A percentile compares a stretch with the other conserved stretches of the same genome.
Conservation (phyloP, 495 filamentous ascomycete species). For the Podospora appendiculata region DNA sequence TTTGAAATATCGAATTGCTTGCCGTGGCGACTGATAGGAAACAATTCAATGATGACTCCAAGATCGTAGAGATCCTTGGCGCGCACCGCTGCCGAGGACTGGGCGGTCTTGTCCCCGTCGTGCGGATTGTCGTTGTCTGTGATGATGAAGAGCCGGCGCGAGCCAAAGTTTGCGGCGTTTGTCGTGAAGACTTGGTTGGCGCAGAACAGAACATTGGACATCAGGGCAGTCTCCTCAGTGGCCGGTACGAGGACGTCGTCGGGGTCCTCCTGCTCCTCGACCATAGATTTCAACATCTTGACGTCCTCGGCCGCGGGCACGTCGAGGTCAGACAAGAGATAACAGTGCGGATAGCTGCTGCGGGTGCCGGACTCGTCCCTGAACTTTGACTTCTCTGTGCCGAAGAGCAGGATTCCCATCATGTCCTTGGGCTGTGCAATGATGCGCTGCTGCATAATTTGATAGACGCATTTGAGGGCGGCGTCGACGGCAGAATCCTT, state of each 20-base stretch:
- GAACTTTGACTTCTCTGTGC: conserved; percentile 81
- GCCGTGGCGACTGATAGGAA: conserved; percentile 72
- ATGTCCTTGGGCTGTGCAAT: conserved; percentile 95
- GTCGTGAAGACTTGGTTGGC: conserved; percentile 96
- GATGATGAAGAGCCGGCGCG: conserved; percentile 85
- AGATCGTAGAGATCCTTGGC: conserved; percentile 96
- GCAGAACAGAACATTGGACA: conserved; percentile 90
- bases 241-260: conserved; percentile 64
- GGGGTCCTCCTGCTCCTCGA: conserved; percentile 63
- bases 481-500: conserved; percentile 67
- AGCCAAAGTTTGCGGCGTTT: conserved; percentile 89
- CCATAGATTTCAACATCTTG: conserved; percentile 63
- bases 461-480: conserved; percentile 88
- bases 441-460: conserved; percentile 95
- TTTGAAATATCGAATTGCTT: conserved; percentile 74
- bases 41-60: conserved; percentile 86
- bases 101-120: conserved; percentile 56
- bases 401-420: conserved; percentile 95
- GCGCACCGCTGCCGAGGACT: conserved; percentile 70
- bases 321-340: conserved; percentile 84
- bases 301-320: conserved; percentile 82
- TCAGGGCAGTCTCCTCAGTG: conserved; percentile 55
- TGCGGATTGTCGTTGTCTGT: conserved; percentile 93
- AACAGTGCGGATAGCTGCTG: conserved; percentile 79
- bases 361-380: conserved; percentile 55